Percentiles rank a stretch among this genome's conserved stretches.
Conservation (phyloP, 2,329 filamentous ascomycete genomes). For the Claviceps pazoutovae region DNA sequence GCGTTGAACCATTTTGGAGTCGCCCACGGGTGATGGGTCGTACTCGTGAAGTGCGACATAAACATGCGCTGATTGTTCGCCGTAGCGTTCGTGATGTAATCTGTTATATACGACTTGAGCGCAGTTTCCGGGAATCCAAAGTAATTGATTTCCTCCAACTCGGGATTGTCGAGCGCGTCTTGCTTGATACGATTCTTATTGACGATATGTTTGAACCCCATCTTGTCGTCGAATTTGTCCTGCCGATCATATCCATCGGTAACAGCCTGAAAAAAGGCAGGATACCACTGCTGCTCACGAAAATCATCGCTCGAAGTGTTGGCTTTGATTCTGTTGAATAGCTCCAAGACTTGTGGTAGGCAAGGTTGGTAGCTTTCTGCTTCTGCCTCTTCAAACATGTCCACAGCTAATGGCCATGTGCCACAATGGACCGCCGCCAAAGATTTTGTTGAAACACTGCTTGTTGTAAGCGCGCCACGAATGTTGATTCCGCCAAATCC, state of each 20-base stretch:
- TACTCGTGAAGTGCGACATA: constrained; percentile 20
- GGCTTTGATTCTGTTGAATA: constrained; percentile 14
- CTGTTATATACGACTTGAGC: constrained; percentile 16
- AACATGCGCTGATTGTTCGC: constrained; percentile 18
- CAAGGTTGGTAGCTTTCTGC: constrained; percentile 32
- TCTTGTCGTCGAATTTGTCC: constrained; percentile 7
- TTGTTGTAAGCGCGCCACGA: constrained; percentile 25
- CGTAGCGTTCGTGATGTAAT: constrained; percentile 14
- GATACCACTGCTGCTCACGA: constrained; percentile 16
- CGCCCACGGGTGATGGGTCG: constrained; percentile 18
- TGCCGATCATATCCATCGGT: constrained; percentile 20
- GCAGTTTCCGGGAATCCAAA: constrained; percentile 18
- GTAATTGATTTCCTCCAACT: constrained; percentile 17
- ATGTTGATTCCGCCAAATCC: constrained; percentile 25
- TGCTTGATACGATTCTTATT: constrained; percentile 8
- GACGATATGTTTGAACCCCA: constrained; percentile 12
- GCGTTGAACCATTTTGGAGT: constrained; percentile 12
- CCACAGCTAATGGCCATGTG: constrained; percentile 24
- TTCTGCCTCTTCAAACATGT: constrained; percentile 27
- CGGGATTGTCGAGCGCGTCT: neutral
- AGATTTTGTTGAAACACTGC: constrained; percentile 30
- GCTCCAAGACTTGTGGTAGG: constrained; percentile 22
- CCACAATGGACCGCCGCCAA: constrained; percentile 27
- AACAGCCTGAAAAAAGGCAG: constrained; percentile 17
- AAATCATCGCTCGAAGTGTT: constrained; percentile 9